Evolutionary conservation across 306 rosid genomes (phyloP).

Genomic region (Quercus bicolor): DNA sequence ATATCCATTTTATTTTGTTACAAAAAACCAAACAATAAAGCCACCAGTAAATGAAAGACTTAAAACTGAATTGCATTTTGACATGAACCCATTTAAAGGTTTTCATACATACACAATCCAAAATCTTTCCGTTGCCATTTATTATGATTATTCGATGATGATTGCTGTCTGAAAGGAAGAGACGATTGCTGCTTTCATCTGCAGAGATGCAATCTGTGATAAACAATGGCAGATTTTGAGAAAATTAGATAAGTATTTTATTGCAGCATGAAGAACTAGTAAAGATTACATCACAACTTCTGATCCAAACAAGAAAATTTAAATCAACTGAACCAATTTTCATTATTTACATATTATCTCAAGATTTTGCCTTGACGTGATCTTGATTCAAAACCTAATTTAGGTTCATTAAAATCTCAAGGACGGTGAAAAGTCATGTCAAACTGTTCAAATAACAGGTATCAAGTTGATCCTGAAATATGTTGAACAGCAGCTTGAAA

Average conservation of each 20-base stretch:
- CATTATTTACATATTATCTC: neutral
- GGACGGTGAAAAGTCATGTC: neutral
- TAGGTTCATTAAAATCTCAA: neutral
- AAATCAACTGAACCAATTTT: neutral
- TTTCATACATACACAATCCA: slow-evolving; percentile 67
- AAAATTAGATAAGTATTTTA: slow-evolving; percentile 10
- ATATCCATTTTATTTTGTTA: neutral
- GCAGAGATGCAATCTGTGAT: slow-evolving; percentile 76
- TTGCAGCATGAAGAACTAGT: neutral
- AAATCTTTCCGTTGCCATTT: slow-evolving; percentile 62
- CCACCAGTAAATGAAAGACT: slow-evolving; percentile 7
- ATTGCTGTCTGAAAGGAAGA: slow-evolving; percentile 86
- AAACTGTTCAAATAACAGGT: neutral
- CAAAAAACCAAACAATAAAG: neutral
- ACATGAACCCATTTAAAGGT: slow-evolving; percentile 10
- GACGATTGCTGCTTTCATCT: slow-evolving; percentile 60
- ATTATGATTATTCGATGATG: slow-evolving; percentile 80
- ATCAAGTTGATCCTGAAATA: neutral
- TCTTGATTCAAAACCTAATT: neutral
- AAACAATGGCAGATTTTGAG: slow-evolving; percentile 16
- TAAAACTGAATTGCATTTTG: slow-evolving; percentile 19
- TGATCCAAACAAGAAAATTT: neutral
- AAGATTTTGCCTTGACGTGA: neutral
- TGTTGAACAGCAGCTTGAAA: neutral
- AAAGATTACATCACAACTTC: neutral